phyloP scores from a whole-genome alignment of 2,329 filamentous ascomycete species.

The Fusarium euwallaceae region DNA sequence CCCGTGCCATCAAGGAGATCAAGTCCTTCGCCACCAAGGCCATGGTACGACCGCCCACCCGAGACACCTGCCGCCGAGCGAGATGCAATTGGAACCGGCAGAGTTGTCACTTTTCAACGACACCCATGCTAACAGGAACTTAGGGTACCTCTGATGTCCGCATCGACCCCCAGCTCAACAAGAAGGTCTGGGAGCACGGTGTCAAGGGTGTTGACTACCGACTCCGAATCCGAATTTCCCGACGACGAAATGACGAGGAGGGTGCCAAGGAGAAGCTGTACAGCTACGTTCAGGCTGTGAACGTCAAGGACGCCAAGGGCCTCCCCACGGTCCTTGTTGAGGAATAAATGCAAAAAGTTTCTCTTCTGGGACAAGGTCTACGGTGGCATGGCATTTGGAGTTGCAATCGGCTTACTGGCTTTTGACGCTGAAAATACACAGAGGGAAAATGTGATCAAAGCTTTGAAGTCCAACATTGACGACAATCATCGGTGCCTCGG shows the following conservation, averaged over 20 bases:
- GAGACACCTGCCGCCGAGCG: slow-evolving; percentile 20
- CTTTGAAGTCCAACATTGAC: slow-evolving; percentile 44
- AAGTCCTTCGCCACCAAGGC: slow-evolving; percentile 91
- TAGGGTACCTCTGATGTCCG: slow-evolving; percentile 98
- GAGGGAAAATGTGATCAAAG: slow-evolving; percentile 54
- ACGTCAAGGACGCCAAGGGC: slow-evolving; percentile 99
- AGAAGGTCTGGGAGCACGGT: slow-evolving; percentile 99
- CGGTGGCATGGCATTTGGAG: slow-evolving; percentile 62
- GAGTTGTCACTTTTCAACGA: slow-evolving; percentile 11
- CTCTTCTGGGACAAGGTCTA: slow-evolving; percentile 58
- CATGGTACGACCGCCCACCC: slow-evolving; percentile 79
- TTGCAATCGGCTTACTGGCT: slow-evolving; percentile 62
- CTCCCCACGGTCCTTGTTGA: slow-evolving; percentile 91
- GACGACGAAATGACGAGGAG: slow-evolving; percentile 99
- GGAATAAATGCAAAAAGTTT: slow-evolving; percentile 66
- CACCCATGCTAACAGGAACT: slow-evolving; percentile 38
- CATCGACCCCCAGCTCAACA: slow-evolving; percentile 98
- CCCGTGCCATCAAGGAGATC: slow-evolving; percentile 99
- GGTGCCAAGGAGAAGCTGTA: slow-evolving; percentile 99
- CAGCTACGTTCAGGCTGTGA: slow-evolving; percentile 99
- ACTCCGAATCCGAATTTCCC: slow-evolving; percentile 97
- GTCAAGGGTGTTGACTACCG: slow-evolving; percentile 99
- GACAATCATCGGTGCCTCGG: slow-evolving; percentile 46
- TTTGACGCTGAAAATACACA: slow-evolving; percentile 57
- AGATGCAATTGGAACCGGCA: slow-evolving; percentile 25